Evolutionary conservation across 2,329 filamentous ascomycete genomes (phyloP).

Genomic region (Penicillium psychrosexuale): DNA sequence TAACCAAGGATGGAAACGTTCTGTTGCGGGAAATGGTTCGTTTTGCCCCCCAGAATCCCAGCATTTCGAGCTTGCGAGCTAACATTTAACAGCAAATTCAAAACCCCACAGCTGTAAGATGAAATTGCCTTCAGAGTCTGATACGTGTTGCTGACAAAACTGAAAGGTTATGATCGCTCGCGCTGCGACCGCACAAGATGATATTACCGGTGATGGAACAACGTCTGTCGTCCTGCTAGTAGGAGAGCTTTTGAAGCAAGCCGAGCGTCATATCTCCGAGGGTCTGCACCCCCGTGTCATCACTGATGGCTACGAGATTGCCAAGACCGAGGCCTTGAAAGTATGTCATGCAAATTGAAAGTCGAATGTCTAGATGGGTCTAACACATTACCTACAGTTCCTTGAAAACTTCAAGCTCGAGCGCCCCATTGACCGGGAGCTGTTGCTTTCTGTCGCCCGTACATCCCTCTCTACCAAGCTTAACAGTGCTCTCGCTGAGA

Average conservation of each 20-base stretch:
- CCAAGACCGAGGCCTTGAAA: slow-evolving; percentile 88
- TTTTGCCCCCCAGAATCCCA: slow-evolving; percentile 3
- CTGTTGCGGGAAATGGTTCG: slow-evolving; percentile 63
- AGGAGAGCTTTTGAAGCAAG: slow-evolving; percentile 96
- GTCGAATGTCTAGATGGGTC: slow-evolving; percentile 1
- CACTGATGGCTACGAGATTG: slow-evolving; percentile 95
- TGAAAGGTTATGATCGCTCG: slow-evolving; percentile 64
- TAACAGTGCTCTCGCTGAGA: slow-evolving; percentile 80
- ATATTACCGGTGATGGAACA: slow-evolving; percentile 96
- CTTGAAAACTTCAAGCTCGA: slow-evolving; percentile 89
- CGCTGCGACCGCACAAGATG: slow-evolving; percentile 94
- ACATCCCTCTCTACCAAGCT: slow-evolving; percentile 96
- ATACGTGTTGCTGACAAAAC: slow-evolving; percentile 20
- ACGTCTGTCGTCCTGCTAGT: slow-evolving; percentile 94
- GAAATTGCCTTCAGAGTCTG: slow-evolving; percentile 5
- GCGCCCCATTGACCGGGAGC: slow-evolving; percentile 85
- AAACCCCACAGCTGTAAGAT: slow-evolving; percentile 84
- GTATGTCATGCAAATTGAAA: slow-evolving; percentile 43
- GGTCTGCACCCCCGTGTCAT: slow-evolving; percentile 96
- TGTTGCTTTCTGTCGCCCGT: slow-evolving; percentile 86
- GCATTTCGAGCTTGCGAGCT: slow-evolving; percentile 22
- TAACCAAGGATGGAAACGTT: slow-evolving; percentile 98
- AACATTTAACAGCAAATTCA: slow-evolving; percentile 71
- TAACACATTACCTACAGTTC: slow-evolving; percentile 57
- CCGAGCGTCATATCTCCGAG: slow-evolving; percentile 91